Percentiles rank a stretch among this genome's conserved stretches.
phyloP scores from a whole-genome alignment of 352 stramenopile species.

The Globisporangium nagaii region DNA sequence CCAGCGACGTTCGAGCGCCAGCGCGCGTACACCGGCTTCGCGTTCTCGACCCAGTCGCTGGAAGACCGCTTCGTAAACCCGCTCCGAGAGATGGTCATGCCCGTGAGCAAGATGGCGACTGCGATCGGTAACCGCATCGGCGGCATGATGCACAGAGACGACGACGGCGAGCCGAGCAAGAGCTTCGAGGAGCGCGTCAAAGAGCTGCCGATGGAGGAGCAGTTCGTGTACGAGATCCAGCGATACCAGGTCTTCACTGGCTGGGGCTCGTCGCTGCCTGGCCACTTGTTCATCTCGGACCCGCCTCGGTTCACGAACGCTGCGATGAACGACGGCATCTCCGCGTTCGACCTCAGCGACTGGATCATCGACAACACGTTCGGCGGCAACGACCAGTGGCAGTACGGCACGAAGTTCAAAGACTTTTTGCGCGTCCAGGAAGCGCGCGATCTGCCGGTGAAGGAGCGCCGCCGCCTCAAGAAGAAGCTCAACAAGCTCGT shows the following conservation, averaged over 20 bases:
- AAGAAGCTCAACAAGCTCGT: constrained; percentile 84
- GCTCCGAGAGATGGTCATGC: constrained; percentile 66
- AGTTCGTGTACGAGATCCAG: constrained; percentile 78
- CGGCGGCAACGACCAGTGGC: constrained; percentile 71
- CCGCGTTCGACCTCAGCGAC: constrained; percentile 54
- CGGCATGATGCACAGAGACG: constrained; percentile 26
- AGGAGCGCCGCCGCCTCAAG: constrained; percentile 61
- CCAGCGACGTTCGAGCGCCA: constrained; percentile 23
- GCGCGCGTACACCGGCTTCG: constrained; percentile 75
- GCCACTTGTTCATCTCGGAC: constrained; percentile 73
- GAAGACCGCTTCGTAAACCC: constrained; percentile 82
- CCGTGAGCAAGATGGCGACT: constrained; percentile 45
- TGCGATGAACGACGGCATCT: constrained; percentile 59
- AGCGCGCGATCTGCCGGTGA: constrained; percentile 30
- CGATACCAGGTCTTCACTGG: constrained; percentile 80
- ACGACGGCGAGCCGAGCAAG: constrained; percentile 24
- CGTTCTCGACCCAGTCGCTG: constrained; percentile 72
- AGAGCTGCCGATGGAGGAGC: constrained; percentile 48
- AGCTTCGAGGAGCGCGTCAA: constrained; percentile 66
- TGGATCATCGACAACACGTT: constrained; percentile 78
- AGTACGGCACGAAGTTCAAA: constrained; percentile 84
- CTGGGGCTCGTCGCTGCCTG: constrained; percentile 72
- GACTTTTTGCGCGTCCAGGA: constrained; percentile 71
- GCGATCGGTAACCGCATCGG: constrained; percentile 25
- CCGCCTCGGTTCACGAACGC: constrained; percentile 74